Percentiles rank a stretch among this genome's conserved stretches.
Evolutionary conservation across 2,329 filamentous ascomycete species (phyloP).

Genomic region (Aspergillus ochraceus): DNA sequence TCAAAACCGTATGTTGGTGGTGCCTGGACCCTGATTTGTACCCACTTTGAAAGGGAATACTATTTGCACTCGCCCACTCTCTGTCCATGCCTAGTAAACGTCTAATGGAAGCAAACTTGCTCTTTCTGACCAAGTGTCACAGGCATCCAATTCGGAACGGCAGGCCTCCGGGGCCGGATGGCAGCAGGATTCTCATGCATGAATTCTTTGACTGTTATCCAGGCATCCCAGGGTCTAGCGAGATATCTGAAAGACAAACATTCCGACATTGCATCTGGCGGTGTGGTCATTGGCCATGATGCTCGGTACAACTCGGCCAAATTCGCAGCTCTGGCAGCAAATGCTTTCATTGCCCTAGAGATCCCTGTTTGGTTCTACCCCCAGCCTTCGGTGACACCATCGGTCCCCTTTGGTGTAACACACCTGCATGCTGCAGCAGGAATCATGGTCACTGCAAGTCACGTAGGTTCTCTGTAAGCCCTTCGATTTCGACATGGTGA

Average conservation of each 20-base stretch:
- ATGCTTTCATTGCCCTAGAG: slow-evolving; percentile 58
- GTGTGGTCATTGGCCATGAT: slow-evolving; percentile 63
- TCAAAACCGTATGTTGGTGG: slow-evolving; percentile 43
- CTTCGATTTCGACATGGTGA: neutral
- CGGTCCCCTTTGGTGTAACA: slow-evolving; percentile 62
- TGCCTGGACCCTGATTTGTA: neutral
- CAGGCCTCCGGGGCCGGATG: slow-evolving; percentile 64
- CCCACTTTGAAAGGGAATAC: neutral
- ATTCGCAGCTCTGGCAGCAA: slow-evolving; percentile 61
- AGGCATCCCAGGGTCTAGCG: slow-evolving; percentile 66
- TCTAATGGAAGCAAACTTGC: slow-evolving; percentile 10
- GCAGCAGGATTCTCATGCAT: slow-evolving; percentile 64
- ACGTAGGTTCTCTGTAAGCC: slow-evolving; percentile 38
- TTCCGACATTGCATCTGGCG: slow-evolving; percentile 42
- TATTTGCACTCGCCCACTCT: neutral
- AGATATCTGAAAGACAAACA: slow-evolving; percentile 55
- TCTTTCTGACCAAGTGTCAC: slow-evolving; percentile 8
- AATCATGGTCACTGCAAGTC: slow-evolving; percentile 66
- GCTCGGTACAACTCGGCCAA: slow-evolving; percentile 62
- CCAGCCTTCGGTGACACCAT: slow-evolving; percentile 58
- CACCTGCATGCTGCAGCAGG: slow-evolving; percentile 57
- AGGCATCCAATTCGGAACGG: slow-evolving; percentile 63
- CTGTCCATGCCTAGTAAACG: neutral
- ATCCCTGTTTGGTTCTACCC: slow-evolving; percentile 62
- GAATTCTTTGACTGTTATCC: slow-evolving; percentile 60